These are phyloP conservation scores for Phellinidium pouzarii DNA, from an alignment of 1,284 basidiomycete species.

Conservation along the genomic window DNA sequence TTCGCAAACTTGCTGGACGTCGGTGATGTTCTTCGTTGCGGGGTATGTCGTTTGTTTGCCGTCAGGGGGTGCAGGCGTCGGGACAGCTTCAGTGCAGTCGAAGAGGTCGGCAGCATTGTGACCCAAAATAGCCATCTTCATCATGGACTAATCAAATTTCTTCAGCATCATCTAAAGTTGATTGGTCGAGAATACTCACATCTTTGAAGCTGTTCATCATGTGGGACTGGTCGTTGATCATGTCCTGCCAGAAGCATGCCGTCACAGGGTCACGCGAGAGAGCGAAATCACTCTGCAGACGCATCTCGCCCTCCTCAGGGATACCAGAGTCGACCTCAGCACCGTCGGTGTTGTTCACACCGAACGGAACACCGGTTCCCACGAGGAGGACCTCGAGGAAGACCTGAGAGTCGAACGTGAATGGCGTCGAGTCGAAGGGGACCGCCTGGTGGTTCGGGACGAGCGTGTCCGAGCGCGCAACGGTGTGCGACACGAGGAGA, in stretches of 20 bases:
- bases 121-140: slow-evolving; percentile 29
- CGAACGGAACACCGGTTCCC: slow-evolving; percentile 16
- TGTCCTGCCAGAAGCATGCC: slow-evolving; percentile 20
- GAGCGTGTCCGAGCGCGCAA: slow-evolving; percentile 17
- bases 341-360: slow-evolving; percentile 6
- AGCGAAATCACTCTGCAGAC: slow-evolving; percentile 20
- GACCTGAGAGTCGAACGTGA: slow-evolving; percentile 19
- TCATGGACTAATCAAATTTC: slow-evolving; percentile 18
- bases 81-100: slow-evolving; percentile 20
- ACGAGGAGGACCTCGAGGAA: slow-evolving; percentile 20
- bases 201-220: slow-evolving; percentile 15
- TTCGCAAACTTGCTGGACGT: slow-evolving; percentile 13
- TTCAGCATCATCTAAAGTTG: neutral
- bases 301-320: slow-evolving; percentile 15
- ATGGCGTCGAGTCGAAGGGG: slow-evolving; percentile 20
- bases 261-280: slow-evolving; percentile 18
- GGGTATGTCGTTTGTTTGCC: slow-evolving; percentile 11
- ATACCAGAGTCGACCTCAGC: slow-evolving; percentile 13
- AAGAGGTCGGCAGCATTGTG: slow-evolving; percentile 21
- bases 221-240: slow-evolving; percentile 16
- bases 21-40: slow-evolving; percentile 5
- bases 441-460: slow-evolving; percentile 7
- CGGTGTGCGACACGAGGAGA: slow-evolving; percentile 19
- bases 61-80: slow-evolving; percentile 6
- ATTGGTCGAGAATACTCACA: neutral